phyloP scores from a whole-genome alignment of 1,284 basidiomycete genomes.

The Phellinidium pouzarii region DNA sequence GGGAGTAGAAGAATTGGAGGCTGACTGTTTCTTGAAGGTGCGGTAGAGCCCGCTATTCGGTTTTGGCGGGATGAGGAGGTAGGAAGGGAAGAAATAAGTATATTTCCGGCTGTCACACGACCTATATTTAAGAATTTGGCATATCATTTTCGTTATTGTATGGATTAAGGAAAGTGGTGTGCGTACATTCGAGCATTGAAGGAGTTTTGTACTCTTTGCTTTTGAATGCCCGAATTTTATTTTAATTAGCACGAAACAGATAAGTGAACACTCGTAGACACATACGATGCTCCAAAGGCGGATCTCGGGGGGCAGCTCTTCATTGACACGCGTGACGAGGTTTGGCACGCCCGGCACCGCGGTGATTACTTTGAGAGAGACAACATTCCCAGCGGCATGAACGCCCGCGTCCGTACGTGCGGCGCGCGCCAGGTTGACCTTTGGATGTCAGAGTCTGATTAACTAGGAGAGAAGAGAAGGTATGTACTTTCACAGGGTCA shows the following conservation, averaged over 20 bases:
- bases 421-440: constrained; percentile 83
- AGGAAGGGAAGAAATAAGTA: constrained; percentile 95
- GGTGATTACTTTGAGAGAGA: constrained; percentile 87
- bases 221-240: too few species aligned
- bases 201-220: constrained; percentile 80
- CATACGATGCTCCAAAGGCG: constrained; percentile 86
- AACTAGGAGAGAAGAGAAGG: background rate
- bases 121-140: constrained; percentile 33
- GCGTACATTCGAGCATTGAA: constrained; percentile 87
- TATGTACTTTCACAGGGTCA: constrained; percentile 77
- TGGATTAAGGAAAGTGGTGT: constrained; percentile 3
- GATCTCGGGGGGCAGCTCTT: constrained; percentile 83
- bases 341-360: constrained; percentile 65
- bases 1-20: constrained; percentile 19
- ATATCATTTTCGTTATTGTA: constrained; percentile 17
- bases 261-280: too few species aligned
- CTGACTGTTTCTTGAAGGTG: constrained; percentile 32
- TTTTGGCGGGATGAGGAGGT: constrained; percentile 88
- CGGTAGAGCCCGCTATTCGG: constrained; percentile 61
- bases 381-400: constrained; percentile 92
- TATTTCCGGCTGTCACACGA: constrained; percentile 93
- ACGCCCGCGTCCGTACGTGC: constrained; percentile 97
- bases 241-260: background rate
- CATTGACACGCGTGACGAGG: constrained; percentile 76
- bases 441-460: constrained; percentile 4